Base-by-base conservation (phyloP, 2,329 filamentous ascomycete genomes). In the Byssothecium circinans region DNA sequence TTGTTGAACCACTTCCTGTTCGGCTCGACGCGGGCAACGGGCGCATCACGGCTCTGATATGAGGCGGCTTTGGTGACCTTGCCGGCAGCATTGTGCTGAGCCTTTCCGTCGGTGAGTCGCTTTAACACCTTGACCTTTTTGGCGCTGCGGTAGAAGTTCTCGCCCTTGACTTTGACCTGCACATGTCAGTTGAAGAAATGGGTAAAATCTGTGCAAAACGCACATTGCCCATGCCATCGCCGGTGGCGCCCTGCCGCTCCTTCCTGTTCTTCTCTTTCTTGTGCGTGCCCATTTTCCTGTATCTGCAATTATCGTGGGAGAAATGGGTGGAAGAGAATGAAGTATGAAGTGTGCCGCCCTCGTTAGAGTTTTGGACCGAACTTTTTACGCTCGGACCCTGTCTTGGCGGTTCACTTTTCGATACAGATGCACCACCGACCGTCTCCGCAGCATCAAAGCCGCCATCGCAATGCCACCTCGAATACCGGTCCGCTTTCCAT, bases 1-100 rank as follows among this genome's bases (percentile, higher is more conserved):
- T 96, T 96, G 64, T 87, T 89, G 75, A 99, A 99, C 94, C 94
- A 99, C 75, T 95, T 95, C 65, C 94, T 82, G 75, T 97, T 95
- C 41, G 94, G 94, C 77, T 97, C 92, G 66, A 97, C 88, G 57
- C 91, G 83, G 58, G 92, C 94, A 50, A 81, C 83, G 38, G 92
- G 91, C 18, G 86, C 75, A 29, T 96, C 91, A 65, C 84, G 81
- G 50, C 87, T 91, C 75, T 97, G 91, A 74, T 84, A 96, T 14
- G 83, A 81, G 40, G 91, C 91, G 56, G 90, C 85, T 74, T 94
- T 86, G 45, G 86, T 88, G 68, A 99, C 87, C 62, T 92, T 85
- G 64, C 94, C 94, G 11, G 81, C 76, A 40, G 88, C 85, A 68
- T 97, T 95, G 57, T 89, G 83, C 72, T 87, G 83, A 10, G 89